These are phyloP conservation scores for Pascua sp. DNA, from an alignment of 1,284 basidiomycete species.

Conservation along the genomic window DNA sequence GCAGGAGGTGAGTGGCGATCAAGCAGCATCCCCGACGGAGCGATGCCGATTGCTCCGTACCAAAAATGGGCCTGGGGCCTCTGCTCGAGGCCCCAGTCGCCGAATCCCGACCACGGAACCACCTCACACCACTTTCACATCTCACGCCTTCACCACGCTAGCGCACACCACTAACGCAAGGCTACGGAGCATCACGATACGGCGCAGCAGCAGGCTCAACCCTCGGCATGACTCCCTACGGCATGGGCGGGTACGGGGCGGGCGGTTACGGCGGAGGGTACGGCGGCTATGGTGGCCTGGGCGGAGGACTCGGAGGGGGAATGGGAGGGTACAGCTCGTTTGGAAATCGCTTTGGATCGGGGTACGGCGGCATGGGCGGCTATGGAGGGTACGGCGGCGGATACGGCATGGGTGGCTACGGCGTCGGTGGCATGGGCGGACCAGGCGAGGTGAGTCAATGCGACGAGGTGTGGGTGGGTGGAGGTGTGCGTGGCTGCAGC, in stretches of 20 bases:
- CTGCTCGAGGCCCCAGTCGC: neutral
- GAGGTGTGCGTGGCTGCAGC: neutral
- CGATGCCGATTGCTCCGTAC: neutral
- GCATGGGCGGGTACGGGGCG: slow-evolving; percentile 35
- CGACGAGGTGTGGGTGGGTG: too few relatives aligned
- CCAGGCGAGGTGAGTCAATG: slow-evolving; percentile 48
- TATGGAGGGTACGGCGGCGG: slow-evolving; percentile 32
- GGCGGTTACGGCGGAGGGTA: slow-evolving; percentile 21
- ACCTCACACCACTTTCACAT: neutral
- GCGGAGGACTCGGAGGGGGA: slow-evolving; percentile 29
- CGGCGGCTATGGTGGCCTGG: slow-evolving; percentile 42
- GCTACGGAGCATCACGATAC: slow-evolving; percentile 16
- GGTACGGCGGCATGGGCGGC: slow-evolving; percentile 48
- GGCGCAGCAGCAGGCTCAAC: slow-evolving; percentile 5
- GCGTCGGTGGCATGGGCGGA: slow-evolving; percentile 53
- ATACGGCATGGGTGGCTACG: slow-evolving; percentile 54
- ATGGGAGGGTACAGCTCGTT: slow-evolving; percentile 20
- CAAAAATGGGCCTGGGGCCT: too few relatives aligned
- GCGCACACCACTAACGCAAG: neutral
- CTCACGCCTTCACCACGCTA: neutral
- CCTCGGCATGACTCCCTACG: slow-evolving; percentile 21
- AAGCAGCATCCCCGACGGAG: neutral
- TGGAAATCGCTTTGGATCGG: slow-evolving; percentile 29
- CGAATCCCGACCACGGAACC: neutral
- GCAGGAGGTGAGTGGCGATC: slow-evolving; percentile 6